A percentile compares a stretch with the other conserved stretches of the same genome.
Evolutionary conservation across 2,329 filamentous ascomycete species (phyloP).

Genomic region (Thelonectria olida): DNA sequence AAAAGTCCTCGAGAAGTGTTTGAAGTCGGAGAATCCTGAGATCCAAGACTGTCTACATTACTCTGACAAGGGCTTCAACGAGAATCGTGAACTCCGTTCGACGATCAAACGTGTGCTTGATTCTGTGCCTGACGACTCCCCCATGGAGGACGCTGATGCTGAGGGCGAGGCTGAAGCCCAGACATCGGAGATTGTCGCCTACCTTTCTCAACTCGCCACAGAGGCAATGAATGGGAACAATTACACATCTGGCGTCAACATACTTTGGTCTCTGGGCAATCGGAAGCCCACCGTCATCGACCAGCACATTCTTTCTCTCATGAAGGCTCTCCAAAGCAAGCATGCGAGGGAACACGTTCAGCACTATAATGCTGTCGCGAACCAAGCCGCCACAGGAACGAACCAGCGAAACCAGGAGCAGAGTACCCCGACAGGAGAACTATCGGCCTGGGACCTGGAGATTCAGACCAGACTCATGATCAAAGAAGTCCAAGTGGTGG

Average conservation of each 20-base stretch:
- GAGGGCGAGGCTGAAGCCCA: constrained; percentile 85
- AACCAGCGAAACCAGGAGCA: constrained; percentile 62
- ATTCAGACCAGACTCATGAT: constrained; percentile 92
- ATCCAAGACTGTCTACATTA: constrained; percentile 92
- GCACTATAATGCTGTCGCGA: constrained; percentile 70
- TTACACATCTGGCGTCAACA: constrained; percentile 89
- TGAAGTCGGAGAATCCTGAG: constrained; percentile 89
- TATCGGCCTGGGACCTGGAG: constrained; percentile 81
- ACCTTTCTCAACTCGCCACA: constrained; percentile 84
- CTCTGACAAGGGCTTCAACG: constrained; percentile 74
- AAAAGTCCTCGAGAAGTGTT: constrained; percentile 87
- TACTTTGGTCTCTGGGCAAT: constrained; percentile 89
- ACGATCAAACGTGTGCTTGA: constrained; percentile 86
- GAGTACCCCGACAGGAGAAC: constrained; percentile 61
- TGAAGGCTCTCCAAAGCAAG: constrained; percentile 93
- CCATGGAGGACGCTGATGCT: constrained; percentile 80
- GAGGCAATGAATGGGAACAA: constrained; percentile 85
- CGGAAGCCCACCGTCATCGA: constrained; percentile 89
- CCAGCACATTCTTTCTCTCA: constrained; percentile 84
- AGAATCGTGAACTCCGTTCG: constrained; percentile 76
- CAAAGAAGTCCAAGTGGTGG: constrained; percentile 93
- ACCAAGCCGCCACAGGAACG: constrained; percentile 54
- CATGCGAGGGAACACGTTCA: constrained; percentile 93
- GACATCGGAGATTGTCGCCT: constrained; percentile 86
- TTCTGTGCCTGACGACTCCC: constrained; percentile 80